Base-by-base conservation (phyloP, 306 rosid species). In the Vigna angularis region DNA sequence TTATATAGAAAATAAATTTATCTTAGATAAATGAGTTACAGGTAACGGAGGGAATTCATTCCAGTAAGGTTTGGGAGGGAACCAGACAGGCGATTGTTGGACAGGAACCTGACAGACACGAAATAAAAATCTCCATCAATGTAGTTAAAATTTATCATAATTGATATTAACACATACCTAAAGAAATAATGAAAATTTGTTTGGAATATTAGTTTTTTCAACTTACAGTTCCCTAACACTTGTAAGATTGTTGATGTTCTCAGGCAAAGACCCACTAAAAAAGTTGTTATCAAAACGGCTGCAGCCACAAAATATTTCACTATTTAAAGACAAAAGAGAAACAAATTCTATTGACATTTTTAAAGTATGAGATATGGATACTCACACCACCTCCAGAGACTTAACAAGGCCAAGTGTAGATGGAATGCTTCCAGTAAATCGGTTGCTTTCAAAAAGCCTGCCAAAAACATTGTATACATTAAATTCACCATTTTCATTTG, bases 381-480 rank as follows among this genome's bases (percentile, higher is more conserved):
- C 98, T 93, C 78, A 93, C 96, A 93, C 73, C 79, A 88, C 86
- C 82, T 72, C 84, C 70, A 89, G 79, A 61, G 26, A 13, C 73
- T 50, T 38, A 70, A 89, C 90, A 44, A 77, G 88, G 76, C 88
- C 91, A 66, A 91, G 79, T 38, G 91, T 88, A 30, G 81, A 66
- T 55, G 94, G 98, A 58, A 93, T 88, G 62, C 32, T 70, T 14
- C 98, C 94, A 10, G 7, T 79, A 36, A 93, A 79, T 13, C 52
- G 0, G 79, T 93, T 93, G 17, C 11, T 12, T 34, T 91, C 93
- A 6, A 91, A 85, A 73, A 92, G 88, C 83, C 94, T 93, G 96
- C 81, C 24, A 52, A 57, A 70, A 74, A 16, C 24, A 80, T 66
- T 47, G 20, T 52, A 45, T 38, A 45, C 22, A 66, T 9, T 6